phyloP scores from a whole-genome alignment of 257 asterid species.

The Jacaranda copaia region DNA sequence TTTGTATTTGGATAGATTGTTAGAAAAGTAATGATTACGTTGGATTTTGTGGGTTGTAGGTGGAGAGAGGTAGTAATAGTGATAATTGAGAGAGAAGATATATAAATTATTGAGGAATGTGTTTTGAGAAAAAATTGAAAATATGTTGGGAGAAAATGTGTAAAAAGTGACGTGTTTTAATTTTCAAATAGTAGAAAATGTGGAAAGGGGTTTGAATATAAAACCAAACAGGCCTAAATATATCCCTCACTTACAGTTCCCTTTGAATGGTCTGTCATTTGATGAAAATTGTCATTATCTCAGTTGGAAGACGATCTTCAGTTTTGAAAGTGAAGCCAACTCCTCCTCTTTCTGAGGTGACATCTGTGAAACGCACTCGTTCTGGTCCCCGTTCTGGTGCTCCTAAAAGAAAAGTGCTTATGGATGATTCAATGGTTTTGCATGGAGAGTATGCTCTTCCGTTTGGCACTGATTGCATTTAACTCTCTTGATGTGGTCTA shows the following conservation, averaged over 20 bases:
- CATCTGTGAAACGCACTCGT: slow-evolving; percentile 74
- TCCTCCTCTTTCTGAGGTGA: slow-evolving; percentile 73
- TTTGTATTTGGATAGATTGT: too few species aligned
- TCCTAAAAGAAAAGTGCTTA: slow-evolving; percentile 77
- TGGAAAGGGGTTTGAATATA: too few species aligned
- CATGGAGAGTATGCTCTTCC: slow-evolving; percentile 90
- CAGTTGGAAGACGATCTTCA: slow-evolving; percentile 75
- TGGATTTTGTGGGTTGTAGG: too few species aligned
- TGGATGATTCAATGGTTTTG: slow-evolving; percentile 94
- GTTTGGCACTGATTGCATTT: slow-evolving; percentile 16
- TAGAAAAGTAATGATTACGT: too few species aligned
- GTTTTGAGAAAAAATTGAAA: too few species aligned
- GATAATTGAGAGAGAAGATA: too few species aligned
- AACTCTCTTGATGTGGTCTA: neutral
- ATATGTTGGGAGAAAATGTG: too few species aligned
- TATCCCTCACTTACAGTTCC: slow-evolving; percentile 17
- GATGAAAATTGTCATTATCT: slow-evolving; percentile 36
- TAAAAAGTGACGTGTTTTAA: too few species aligned
- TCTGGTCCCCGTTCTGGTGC: slow-evolving; percentile 63
- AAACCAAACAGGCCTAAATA: neutral
- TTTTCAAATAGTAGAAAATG: too few species aligned
- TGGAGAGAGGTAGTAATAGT: too few species aligned
- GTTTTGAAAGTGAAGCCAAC: slow-evolving; percentile 76
- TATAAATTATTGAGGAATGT: too few species aligned
- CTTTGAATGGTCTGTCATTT: slow-evolving; percentile 34